A percentile compares a stretch with the other conserved stretches of the same genome.
Conservation (phyloP, 2,329 filamentous ascomycete species). For the Graphilbum ipis-grandicollis region DNA sequence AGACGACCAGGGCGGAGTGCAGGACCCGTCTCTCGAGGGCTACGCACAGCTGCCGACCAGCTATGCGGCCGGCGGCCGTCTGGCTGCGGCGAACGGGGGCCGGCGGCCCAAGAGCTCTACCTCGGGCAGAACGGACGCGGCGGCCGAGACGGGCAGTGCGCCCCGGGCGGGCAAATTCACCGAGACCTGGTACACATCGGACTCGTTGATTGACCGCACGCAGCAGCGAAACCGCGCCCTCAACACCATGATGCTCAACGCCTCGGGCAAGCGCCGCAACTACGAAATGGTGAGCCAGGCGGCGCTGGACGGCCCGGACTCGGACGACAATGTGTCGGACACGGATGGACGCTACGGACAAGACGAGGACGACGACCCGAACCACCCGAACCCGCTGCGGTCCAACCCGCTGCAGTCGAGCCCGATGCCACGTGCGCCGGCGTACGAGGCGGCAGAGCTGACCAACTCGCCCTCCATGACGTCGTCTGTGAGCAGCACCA, state of each 20-base stretch:
- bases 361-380: slow-evolving; percentile 15
- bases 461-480: slow-evolving; percentile 8
- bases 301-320: slow-evolving; percentile 19
- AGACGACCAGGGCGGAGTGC: too few relatives aligned
- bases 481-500: slow-evolving; percentile 5
- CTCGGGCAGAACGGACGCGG: too few relatives aligned
- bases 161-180: slow-evolving; percentile 28
- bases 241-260: slow-evolving; percentile 15
- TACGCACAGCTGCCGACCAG: slow-evolving; percentile 11
- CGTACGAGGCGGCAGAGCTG: too few relatives aligned
- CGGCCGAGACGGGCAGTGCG: background rate
- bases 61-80: slow-evolving; percentile 11
- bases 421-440: too few relatives aligned
- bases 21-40: slow-evolving; percentile 21
- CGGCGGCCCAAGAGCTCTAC: too few relatives aligned
- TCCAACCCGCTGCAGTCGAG: slow-evolving; percentile 23
- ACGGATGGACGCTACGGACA: too few relatives aligned
- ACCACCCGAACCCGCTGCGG: slow-evolving; percentile 34
- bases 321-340: slow-evolving; percentile 13
- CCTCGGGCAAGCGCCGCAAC: slow-evolving; percentile 16
- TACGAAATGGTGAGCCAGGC: slow-evolving; percentile 31
- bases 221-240: slow-evolving; percentile 31
- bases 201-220: slow-evolving; percentile 35
- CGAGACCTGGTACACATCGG: slow-evolving; percentile 36
- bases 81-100: background rate